Base-by-base conservation (phyloP, 2,329 filamentous ascomycete species). In the Amphichorda felina region DNA sequence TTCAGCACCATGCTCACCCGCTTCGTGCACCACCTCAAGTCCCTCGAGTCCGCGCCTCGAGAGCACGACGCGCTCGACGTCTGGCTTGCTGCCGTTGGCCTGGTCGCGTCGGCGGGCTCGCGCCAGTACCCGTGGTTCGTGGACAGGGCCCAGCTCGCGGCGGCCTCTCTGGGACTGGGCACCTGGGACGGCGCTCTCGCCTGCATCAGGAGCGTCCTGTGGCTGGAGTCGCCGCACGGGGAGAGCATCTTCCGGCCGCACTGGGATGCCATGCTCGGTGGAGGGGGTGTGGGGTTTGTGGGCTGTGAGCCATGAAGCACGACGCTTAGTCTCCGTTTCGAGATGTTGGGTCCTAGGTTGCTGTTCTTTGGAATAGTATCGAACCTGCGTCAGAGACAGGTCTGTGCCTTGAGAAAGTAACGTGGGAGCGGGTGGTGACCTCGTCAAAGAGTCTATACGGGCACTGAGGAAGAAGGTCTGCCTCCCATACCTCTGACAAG, bases 1-100 rank as follows among this genome's bases (percentile, higher is more conserved):
- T 39, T 56, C 4, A 53, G 55, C 31, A 48, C 41, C 0, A 50
- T 66, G 2, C 41, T 62, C 10, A 19, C 38, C 2, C 51, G 45
- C 15, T 48, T 68, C 11, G 50, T 46, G 16, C 21, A 38, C 1
- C 41, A 57, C 18, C 47, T 68, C 5, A 40, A 47, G 10, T 11
- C 15, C 0, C 22, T 53, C 2, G 40, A 37, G 6, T 13, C 26
- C 17, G 40, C 19, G 5, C 14, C 34, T 2, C 30, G 35, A 3
- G 16, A 41, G 0, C 35, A 47, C 15, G 43, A 38, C 18, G 50
- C 54, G 1, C 36, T 67, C 3, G 45, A 50, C 2, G 36, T 64
- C 3, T 70, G 67, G 66, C 33, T 63, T n/a, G 30, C 59, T 3
- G 49, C 57, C 0, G 44, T 66, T 22, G 63, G 62, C 1, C 49